These are phyloP conservation scores for Pythium rhizo-oryzae DNA, from an alignment of 352 stramenopile genomes.

Conservation along the genomic window DNA sequence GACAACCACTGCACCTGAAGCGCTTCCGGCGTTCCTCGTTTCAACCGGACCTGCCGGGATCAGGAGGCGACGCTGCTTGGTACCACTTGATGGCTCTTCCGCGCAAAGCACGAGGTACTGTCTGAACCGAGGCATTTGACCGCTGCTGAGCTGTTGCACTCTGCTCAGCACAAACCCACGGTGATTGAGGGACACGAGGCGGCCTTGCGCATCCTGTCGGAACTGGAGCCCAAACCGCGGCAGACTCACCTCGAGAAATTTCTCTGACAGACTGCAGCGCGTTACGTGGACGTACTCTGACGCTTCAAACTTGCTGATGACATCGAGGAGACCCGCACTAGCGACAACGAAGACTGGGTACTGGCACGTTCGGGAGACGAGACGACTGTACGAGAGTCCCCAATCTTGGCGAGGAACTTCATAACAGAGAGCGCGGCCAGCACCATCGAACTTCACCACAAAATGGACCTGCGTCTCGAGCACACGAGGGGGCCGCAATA, in stretches of 20 bases:
- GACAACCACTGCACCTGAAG: neutral
- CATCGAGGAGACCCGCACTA: conserved; percentile 11
- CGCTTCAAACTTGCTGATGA: conserved; percentile 55
- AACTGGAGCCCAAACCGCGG: conserved; percentile 49
- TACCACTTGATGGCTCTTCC: neutral
- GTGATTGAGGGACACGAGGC: conserved; percentile 39
- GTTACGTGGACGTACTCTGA: conserved; percentile 34
- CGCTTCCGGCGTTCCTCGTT: neutral
- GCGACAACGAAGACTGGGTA: conserved; percentile 36
- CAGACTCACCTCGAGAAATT: conserved; percentile 37
- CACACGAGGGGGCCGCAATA: conserved; percentile 32
- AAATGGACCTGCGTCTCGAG: conserved; percentile 21
- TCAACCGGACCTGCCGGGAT: neutral
- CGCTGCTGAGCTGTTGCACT: neutral
- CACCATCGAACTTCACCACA: conserved; percentile 7
- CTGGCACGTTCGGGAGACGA: conserved; percentile 8
- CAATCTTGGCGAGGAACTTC: conserved; percentile 38
- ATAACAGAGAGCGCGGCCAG: conserved; percentile 25
- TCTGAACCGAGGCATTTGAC: conserved; percentile 13
- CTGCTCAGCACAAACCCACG: conserved; percentile 14
- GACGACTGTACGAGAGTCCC: conserved; percentile 12
- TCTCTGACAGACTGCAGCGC: conserved; percentile 17
- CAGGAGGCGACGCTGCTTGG: neutral
- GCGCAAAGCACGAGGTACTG: conserved; percentile 11
- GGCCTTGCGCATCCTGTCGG: conserved; percentile 15